phyloP scores from a whole-genome alignment of 2,329 filamentous ascomycete genomes.

The Xylaria sp. region DNA sequence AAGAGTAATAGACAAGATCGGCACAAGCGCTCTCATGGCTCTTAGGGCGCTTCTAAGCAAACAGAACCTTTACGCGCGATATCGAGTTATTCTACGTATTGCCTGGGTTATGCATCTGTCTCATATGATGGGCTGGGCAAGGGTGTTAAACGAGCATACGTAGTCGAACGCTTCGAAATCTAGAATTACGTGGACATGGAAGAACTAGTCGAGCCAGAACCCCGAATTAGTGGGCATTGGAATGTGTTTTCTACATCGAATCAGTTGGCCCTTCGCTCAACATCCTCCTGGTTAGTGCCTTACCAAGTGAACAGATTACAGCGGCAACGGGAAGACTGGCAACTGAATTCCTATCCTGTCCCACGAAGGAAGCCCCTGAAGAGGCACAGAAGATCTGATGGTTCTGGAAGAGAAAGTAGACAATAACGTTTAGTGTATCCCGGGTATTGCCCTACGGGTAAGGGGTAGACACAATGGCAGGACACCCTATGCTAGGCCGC shows the following conservation, averaged over 20 bases:
- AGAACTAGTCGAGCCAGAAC: neutral
- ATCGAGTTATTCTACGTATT: neutral
- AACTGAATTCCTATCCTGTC: neutral
- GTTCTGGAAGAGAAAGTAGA: too few relatives aligned
- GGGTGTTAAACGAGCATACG: too few relatives aligned
- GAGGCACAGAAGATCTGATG: too few relatives aligned
- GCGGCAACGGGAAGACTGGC: neutral
- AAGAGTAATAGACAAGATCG: too few relatives aligned
- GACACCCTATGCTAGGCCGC: neutral
- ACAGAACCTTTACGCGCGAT: neutral
- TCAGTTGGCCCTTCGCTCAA: neutral
- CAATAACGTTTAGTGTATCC: neutral
- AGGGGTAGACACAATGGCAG: neutral
- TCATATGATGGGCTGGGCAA: neutral
- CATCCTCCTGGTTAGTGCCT: neutral
- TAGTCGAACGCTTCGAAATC: neutral
- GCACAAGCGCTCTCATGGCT: too few relatives aligned
- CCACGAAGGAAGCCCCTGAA: neutral
- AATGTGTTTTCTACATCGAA: neutral
- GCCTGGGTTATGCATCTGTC: neutral
- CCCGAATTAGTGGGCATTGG: neutral
- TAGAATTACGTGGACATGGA: neutral
- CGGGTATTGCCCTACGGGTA: neutral
- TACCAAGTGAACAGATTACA: too few relatives aligned
- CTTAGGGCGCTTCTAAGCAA: neutral